Base-by-base conservation (phyloP, 2,329 filamentous ascomycete genomes). In the Fusarium sp. region DNA sequence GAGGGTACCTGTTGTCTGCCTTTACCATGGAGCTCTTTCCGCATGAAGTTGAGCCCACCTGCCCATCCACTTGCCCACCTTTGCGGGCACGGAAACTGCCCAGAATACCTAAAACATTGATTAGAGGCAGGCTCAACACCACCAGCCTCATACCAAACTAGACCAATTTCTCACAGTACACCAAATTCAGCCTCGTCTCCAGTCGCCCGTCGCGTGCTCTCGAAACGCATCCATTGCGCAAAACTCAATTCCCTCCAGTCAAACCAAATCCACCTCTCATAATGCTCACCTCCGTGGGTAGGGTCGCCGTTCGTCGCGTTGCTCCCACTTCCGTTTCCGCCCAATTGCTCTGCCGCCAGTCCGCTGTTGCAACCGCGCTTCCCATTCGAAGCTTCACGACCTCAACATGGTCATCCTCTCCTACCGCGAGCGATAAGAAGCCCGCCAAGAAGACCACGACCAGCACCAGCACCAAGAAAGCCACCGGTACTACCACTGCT, bases 231-330 rank as follows among this genome's bases (percentile, higher is more conserved):
- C 30, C 13, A 16, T 27, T 37, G 46, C 42, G 49, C 48, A 42
- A 30, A 57, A 32, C 32, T 51, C 46, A 45, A 44, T 41, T 32
- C 16, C 16, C 32, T 29, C 25, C 22, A 37, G 30, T 27, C 7
- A 51, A 44, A 40, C 25, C 14, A 20, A 25, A 44, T 16, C 37
- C 37, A 18, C 34, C 22, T 30, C 40, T 63, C 30, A 72, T 63
- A 61, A 86, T 85, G 83, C 75, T 85, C 66, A 80, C 79, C 54
- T 77, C 79, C 30, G 75, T 84, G 67, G 79, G 79, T 67, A 79
- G 82, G 68, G 78, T 77, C 56, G 79, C 80, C 57, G 75, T 78
- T 64, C 78, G 77, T 74, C 81, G 81, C 70, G 71, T 77, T 74
- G 67, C 68, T 70, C 72, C 62, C 63, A 65, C 62, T 52, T 69